A percentile compares a stretch with the other conserved stretches of the same genome.
Evolutionary conservation across 371 early-diverging fungal species (phyloP).

Genomic region (Apophysomyces trapeziformis): DNA sequence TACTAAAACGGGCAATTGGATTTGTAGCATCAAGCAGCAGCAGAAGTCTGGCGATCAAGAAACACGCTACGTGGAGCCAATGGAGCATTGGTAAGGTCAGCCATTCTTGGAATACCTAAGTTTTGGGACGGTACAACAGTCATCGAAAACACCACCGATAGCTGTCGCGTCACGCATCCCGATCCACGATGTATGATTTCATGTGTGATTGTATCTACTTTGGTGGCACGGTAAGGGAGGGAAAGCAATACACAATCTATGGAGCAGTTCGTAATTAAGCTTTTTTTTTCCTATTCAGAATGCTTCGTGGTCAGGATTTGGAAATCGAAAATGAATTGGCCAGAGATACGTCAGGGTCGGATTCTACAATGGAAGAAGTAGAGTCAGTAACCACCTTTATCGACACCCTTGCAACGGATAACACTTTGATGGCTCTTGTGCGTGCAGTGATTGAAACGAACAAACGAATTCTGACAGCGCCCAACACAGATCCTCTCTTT

Average conservation of each 20-base stretch:
- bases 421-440: slow-evolving; percentile 42
- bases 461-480: slow-evolving; percentile 50
- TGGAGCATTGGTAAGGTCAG: slow-evolving; percentile 69
- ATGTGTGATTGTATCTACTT: slow-evolving; percentile 57
- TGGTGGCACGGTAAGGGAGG: slow-evolving; percentile 61
- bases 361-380: background rate
- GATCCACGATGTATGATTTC: slow-evolving; percentile 70
- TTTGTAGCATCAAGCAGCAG: slow-evolving; percentile 34
- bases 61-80: slow-evolving; percentile 53
- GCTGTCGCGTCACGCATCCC: slow-evolving; percentile 68
- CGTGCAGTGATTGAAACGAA: slow-evolving; percentile 55
- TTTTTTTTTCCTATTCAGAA: slow-evolving; percentile 14
- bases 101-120: slow-evolving; percentile 59
- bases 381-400: slow-evolving; percentile 18
- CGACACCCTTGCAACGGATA: slow-evolving; percentile 39
- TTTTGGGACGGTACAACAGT: slow-evolving; percentile 70
- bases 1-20: background rate
- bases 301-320: slow-evolving; percentile 47
- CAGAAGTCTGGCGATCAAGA: slow-evolving; percentile 35
- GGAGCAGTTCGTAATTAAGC: background rate
- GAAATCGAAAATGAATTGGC: slow-evolving; percentile 29
- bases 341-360: no score
- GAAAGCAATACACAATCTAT: slow-evolving; percentile 16
- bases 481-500: slow-evolving; percentile 48
- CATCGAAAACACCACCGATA: slow-evolving; percentile 60